phyloP scores from a whole-genome alignment of 2,329 filamentous ascomycete species.

The Fusarium falciforme region DNA sequence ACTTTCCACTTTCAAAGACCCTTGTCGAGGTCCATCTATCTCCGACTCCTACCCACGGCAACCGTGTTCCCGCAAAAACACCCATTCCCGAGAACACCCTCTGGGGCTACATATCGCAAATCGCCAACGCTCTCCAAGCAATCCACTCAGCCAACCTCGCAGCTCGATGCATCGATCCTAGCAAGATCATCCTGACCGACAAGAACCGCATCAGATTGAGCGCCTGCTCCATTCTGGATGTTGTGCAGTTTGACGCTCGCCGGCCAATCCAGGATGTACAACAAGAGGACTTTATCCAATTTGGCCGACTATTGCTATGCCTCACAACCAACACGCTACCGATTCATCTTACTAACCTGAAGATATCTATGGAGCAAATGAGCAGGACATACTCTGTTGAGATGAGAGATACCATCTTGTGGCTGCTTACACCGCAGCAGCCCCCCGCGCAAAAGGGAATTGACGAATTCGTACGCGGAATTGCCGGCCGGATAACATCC shows the following conservation, averaged over 20 bases:
- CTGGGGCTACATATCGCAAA: slow-evolving; percentile 93
- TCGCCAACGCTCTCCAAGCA: slow-evolving; percentile 86
- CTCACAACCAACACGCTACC: slow-evolving; percentile 77
- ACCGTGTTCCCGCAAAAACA: slow-evolving; percentile 57
- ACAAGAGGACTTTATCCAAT: slow-evolving; percentile 85
- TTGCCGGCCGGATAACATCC: slow-evolving; percentile 80
- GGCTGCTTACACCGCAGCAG: slow-evolving; percentile 78
- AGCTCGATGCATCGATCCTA: slow-evolving; percentile 85
- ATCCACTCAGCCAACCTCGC: slow-evolving; percentile 87
- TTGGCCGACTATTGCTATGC: slow-evolving; percentile 86
- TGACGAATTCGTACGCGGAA: slow-evolving; percentile 81
- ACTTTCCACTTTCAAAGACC: slow-evolving; percentile 90
- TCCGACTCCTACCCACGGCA: slow-evolving; percentile 53
- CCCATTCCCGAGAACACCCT: slow-evolving; percentile 77
- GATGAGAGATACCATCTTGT: slow-evolving; percentile 81
- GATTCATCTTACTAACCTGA: slow-evolving; percentile 68
- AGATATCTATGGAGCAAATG: slow-evolving; percentile 80
- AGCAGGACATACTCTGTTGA: slow-evolving; percentile 80
- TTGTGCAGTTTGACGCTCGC: slow-evolving; percentile 82
- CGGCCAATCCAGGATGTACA: slow-evolving; percentile 81
- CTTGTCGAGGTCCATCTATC: slow-evolving; percentile 84
- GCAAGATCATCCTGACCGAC: slow-evolving; percentile 89
- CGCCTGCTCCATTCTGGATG: slow-evolving; percentile 89
- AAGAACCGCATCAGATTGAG: slow-evolving; percentile 91
- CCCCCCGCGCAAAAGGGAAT: slow-evolving; percentile 73